Base-by-base conservation (phyloP, 2,329 filamentous ascomycete species). In the Fusarium keratoplasticum region DNA sequence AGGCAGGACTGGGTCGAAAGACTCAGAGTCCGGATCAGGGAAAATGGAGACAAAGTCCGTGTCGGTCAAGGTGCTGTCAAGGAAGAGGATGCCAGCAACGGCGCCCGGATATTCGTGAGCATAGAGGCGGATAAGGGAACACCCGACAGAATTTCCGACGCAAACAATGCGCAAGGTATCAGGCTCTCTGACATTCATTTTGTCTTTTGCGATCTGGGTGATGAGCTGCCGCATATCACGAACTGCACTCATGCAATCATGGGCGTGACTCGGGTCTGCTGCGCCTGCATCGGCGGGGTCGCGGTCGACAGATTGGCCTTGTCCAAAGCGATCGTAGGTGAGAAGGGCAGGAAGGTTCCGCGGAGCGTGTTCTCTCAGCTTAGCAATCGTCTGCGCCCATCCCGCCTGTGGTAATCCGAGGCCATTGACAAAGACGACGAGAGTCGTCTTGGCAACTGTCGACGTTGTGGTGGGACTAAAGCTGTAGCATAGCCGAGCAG, bases 21-120 rank as follows among this genome's bases (percentile, higher is more conserved):
- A 81, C 1, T 82, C 69, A 0, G 80, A 81, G 64, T 89, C 87
- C 0, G 89, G 88, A 70, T 91, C 85, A 0, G 89, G 89, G 76
- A 88, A 89, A 6, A 90, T 70, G 7, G 85, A 87, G 2, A 89
- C 84, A 33, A 88, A 87, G 73, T 91, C 87, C 0, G 86, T 85
- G 75, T 90, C 89, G 18, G 89, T 87, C 77, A 91, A 86, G 71
- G 89, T 87, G 38, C 86, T 89, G 76, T 91, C 89, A 2, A 91
- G 85, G 10, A 90, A 84, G 1, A 91, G 36, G 4, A 87, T 79
- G 0, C 82, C 88, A 0, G 83, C 81, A 0, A 89, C 85, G 0
- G 81, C 82, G 3, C 83, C 82, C 0, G 87, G 85, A 61, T 88
- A 84, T 1, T 79, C 77, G 60, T 85, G 81, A 2, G 87, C 84